Base-by-base conservation (phyloP, 2,329 filamentous ascomycete species). In the Ceratocystis cubensis region DNA sequence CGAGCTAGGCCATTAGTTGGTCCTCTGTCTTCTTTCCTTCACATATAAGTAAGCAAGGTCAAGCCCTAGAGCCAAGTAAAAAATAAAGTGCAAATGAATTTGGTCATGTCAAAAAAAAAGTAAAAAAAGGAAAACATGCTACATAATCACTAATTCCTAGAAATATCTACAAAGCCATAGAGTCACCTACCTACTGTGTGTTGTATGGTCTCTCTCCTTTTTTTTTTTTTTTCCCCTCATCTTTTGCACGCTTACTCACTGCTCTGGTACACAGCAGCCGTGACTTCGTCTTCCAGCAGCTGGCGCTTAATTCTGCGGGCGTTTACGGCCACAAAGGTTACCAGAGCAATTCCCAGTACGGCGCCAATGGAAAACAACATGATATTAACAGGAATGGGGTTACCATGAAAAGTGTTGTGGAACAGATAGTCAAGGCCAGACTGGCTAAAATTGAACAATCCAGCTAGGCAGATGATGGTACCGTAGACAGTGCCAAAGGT, bases 401-500 rank as follows among this genome's bases (percentile, higher is more conserved):
- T 80, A 4, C 86, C 84, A 25, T 78, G 71, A 72, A 93, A 96
- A 0, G 81, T 80, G 66, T 83, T 79, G 72, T 95, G 89, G 50
- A 91, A 91, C 45, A 93, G 74, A 28, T 86, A 84, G 74, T 96
- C 91, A 44, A 96, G 79, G 0, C 83, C 90, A 4, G 87, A 87
- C 77, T 96, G 91, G 0, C 84, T 84, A 72, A 96, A 92, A 75
- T 95, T 96, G 72, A 91, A 81, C 0, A 96, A 74, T 0, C 92
- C 91, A 0, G 91, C 87, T 1, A 94, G 77, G 75, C 89, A 95
- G 71, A 96, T 96, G 70, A 96, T 88, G 22, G 92, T 81, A 10
- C 91, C 91, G 75, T 96, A 96, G n/a, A 96, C 91, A 67, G 89
- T 96, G 59, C 91, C 92, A 71, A 96, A 96, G 0, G 91, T 96